These are phyloP conservation scores for Calonectria leucothoes DNA, from an alignment of 2,329 filamentous ascomycete species.

Conservation along the genomic window DNA sequence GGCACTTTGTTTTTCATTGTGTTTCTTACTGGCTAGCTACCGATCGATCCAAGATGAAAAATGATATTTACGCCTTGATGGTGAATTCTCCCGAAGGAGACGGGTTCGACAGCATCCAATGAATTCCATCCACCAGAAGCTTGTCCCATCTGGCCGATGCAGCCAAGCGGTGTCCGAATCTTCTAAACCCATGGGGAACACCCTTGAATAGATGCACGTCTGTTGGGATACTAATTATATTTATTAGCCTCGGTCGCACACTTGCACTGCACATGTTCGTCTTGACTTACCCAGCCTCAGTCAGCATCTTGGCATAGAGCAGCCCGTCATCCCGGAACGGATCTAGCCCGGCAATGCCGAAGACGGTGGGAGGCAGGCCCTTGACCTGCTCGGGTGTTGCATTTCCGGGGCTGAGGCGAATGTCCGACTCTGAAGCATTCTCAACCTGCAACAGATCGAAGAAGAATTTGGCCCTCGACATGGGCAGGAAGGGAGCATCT, in stretches of 20 bases:
- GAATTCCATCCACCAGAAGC: not conserved
- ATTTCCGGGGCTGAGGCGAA: not conserved
- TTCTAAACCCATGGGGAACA: not conserved
- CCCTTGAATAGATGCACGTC: not conserved
- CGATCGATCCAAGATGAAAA: no score
- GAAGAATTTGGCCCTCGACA: not conserved
- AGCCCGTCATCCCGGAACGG: slow-evolving; percentile 10
- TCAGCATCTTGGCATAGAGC: not conserved
- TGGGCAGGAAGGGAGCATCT: not conserved
- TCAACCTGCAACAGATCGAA: not conserved
- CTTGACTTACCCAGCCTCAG: not conserved
- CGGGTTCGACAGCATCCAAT: not conserved
- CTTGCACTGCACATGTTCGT: not conserved
- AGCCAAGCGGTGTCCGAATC: not conserved
- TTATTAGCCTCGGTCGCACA: not conserved
- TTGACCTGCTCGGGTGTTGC: not conserved
- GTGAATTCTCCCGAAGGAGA: not conserved
- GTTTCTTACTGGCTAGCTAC: no score
- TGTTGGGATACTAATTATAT: not conserved
- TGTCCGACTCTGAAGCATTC: not conserved
- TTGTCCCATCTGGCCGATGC: not conserved
- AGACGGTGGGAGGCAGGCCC: not conserved
- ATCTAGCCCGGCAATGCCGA: not conserved
- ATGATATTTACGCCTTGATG: not conserved
- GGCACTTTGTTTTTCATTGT: no score